Evolutionary conservation across 306 rosid species (phyloP).

Genomic region (Arachis hypogaea): DNA sequence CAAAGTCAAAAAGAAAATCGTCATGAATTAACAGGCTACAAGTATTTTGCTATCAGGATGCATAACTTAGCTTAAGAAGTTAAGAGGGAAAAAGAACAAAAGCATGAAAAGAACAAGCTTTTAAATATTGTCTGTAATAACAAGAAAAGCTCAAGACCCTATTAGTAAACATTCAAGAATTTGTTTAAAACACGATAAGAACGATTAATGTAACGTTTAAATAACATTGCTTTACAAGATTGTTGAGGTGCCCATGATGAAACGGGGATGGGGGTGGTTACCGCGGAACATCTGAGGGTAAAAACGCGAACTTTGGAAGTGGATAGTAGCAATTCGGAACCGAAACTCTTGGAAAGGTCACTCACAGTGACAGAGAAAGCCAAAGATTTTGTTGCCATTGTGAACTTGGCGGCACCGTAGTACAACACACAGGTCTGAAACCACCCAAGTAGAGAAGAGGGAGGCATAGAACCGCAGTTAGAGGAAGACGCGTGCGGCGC

Average conservation of each 20-base stretch:
- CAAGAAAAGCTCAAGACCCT: neutral
- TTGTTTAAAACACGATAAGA: neutral
- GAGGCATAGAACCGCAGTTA: too few relatives aligned
- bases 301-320: slow-evolving; percentile 18
- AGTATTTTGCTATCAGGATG: neutral
- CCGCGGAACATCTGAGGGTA: slow-evolving; percentile 27
- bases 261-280: slow-evolving; percentile 4
- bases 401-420: slow-evolving; percentile 1
- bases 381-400: slow-evolving; percentile 27
- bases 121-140: neutral
- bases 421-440: neutral
- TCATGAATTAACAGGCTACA: neutral
- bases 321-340: neutral
- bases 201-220: neutral
- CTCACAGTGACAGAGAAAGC: neutral
- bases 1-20: neutral
- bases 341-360: neutral
- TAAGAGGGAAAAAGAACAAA: neutral
- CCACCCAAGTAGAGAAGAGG: neutral
- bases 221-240: neutral
- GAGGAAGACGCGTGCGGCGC: too few relatives aligned
- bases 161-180: neutral
- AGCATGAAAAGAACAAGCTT: neutral
- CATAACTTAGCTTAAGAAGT: neutral
- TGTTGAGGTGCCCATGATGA: neutral